phyloP scores from a whole-genome alignment of 768 basidiomycete genomes.

The Lactarius quietus region DNA sequence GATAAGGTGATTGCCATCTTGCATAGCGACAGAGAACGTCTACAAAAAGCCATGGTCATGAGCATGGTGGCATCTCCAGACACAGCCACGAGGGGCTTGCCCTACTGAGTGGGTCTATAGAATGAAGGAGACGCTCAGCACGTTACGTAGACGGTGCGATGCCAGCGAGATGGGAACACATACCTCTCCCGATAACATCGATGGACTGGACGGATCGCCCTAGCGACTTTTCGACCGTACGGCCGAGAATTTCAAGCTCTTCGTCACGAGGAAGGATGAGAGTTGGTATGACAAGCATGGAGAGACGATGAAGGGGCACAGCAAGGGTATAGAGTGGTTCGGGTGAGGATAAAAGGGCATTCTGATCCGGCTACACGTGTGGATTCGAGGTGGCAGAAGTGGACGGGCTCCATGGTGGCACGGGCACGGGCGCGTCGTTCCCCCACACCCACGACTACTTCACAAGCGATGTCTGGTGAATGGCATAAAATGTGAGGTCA shows the following conservation, averaged over 20 bases:
- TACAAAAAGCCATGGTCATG: constrained; percentile 17
- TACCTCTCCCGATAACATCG: constrained; percentile 30
- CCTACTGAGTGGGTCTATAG: constrained; percentile 21
- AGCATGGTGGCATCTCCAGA: constrained; percentile 11
- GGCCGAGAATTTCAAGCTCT: constrained; percentile 27
- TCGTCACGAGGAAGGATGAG: constrained; percentile 18
- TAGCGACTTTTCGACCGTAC: constrained; percentile 23
- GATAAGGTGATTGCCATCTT: constrained; percentile 27
- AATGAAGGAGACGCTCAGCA: not conserved
- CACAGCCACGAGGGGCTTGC: constrained; percentile 5
- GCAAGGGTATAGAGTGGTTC: constrained; percentile 3
- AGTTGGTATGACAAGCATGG: constrained; percentile 17
- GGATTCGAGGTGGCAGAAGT: not conserved
- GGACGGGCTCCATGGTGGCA: not conserved
- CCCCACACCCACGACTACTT: too few species aligned
- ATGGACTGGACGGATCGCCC: constrained; percentile 25
- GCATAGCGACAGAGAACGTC: constrained; percentile 29
- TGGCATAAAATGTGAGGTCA: constrained; percentile 57
- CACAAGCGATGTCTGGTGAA: constrained; percentile 29
- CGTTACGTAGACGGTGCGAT: not conserved
- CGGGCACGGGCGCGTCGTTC: not conserved
- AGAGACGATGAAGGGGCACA: not conserved
- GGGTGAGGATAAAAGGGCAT: not conserved
- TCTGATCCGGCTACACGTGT: not conserved
- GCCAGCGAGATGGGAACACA: not conserved